Evolutionary conservation across 2,329 filamentous ascomycete genomes (phyloP), one percentile per base, ranked within the genome.

Genomic region (Trichoderma cornu-damae): DNA sequence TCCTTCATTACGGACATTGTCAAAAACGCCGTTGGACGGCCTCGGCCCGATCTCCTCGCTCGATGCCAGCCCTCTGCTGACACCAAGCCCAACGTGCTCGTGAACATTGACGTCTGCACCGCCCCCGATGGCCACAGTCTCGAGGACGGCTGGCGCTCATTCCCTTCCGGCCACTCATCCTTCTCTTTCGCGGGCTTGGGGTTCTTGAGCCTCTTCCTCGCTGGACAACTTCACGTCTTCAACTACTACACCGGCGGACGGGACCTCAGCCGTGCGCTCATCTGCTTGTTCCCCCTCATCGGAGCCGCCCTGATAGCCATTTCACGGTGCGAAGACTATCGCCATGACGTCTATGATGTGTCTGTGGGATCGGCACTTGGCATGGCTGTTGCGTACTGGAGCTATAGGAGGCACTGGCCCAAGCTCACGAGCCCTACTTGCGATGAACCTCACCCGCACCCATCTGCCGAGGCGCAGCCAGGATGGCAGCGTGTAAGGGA

Each of bases 1-100:
- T 82, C 84, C 5, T 88, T 96, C 70, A 77, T 97, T 42, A 97
- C 94, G 43, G 92, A 97, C 69, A 76, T 93, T 26, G 80, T 97
- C 68, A 99, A 99, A 73, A 96, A 96, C 68, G 82, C 88, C 8
- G 88, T 93, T 24, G 90, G 90, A 7, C 77, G 90, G 9, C 90
- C 91, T 14, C 75, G 82, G 5, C 82, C 82, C 0, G 82, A 85
- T 62, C 69, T 85, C 3, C 68, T 85, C 24, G 85, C 87, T n/a
- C 85, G 94, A 35, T 99, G 94, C 73, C 86, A 88, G 62, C 92
- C 94, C 1, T 74, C 66, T 0, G 30, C 67, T 0, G 75, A 71
- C 32, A 82, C 81, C 2, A 74, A 78, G 38, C 68, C 67, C 5
- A 67, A 80, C 62, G 70, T 72, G 3, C 77, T 88, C 2, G 84